Conservation (phyloP, 768 basidiomycete species). For the Crepidotus variabilis region DNA sequence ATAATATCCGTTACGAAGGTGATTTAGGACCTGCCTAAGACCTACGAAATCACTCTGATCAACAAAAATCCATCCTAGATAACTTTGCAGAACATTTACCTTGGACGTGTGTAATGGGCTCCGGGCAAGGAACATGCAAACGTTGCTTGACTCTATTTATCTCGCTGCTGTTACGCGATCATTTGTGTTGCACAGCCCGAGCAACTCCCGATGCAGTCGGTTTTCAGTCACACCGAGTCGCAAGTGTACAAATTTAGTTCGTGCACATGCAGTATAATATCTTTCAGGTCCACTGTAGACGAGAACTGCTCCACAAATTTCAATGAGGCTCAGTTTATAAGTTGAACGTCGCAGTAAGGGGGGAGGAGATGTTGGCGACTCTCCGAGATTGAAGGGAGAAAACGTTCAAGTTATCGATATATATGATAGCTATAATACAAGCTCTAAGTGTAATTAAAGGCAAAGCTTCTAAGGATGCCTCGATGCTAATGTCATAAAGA, state of each 20-base stretch:
- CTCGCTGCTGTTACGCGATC: neutral
- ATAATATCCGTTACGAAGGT: neutral
- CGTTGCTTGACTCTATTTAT: neutral
- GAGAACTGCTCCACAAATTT: too few relatives aligned
- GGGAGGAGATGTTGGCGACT: too few relatives aligned
- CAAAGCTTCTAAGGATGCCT: too few relatives aligned
- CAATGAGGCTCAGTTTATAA: too few relatives aligned
- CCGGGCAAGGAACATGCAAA: conserved; percentile 5
- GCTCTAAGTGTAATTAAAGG: too few relatives aligned
- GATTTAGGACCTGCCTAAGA: conserved; percentile 9
- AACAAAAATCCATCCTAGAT: neutral
- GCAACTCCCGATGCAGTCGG: neutral
- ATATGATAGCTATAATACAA: too few relatives aligned
- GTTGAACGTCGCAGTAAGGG: too few relatives aligned
- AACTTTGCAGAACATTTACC: neutral
- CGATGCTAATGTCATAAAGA: neutral
- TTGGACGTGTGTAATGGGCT: conserved; percentile 5
- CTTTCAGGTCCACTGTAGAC: too few relatives aligned
- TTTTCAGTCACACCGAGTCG: too few relatives aligned
- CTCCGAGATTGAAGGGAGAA: too few relatives aligned
- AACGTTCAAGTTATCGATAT: too few relatives aligned
- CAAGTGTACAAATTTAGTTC: neutral
- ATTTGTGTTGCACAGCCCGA: neutral
- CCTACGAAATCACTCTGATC: neutral
- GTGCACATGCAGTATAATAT: too few relatives aligned